Percentiles rank a stretch among this genome's conserved stretches.
These are phyloP conservation scores for Reticulascus tulasneorum DNA, from an alignment of 2,329 filamentous ascomycete species.

Conservation along the genomic window DNA sequence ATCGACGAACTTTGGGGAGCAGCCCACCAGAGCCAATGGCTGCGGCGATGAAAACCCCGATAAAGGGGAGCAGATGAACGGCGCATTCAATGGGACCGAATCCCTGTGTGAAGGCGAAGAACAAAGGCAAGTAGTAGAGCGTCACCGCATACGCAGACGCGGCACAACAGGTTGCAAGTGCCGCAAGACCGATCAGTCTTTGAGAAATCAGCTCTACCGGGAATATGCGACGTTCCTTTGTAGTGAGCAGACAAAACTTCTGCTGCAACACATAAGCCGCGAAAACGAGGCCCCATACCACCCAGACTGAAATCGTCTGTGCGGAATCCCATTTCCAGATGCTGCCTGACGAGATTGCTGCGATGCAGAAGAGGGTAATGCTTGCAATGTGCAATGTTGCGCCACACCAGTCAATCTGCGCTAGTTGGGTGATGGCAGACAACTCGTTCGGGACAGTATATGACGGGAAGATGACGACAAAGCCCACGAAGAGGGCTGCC, in stretches of 20 bases:
- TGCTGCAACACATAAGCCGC: slow-evolving; percentile 45
- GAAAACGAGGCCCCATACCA: slow-evolving; percentile 39
- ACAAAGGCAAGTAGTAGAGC: slow-evolving; percentile 52
- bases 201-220: slow-evolving; percentile 36
- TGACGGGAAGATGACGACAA: slow-evolving; percentile 40
- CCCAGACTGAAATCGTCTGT: slow-evolving; percentile 41
- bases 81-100: slow-evolving; percentile 36
- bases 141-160: slow-evolving; percentile 33
- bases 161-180: slow-evolving; percentile 31
- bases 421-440: slow-evolving; percentile 14
- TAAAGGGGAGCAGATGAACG: slow-evolving; percentile 38
- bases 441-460: slow-evolving; percentile 18
- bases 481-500: slow-evolving; percentile 33
- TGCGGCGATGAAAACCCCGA: slow-evolving; percentile 31
- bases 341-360: slow-evolving; percentile 46
- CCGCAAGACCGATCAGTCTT: slow-evolving; percentile 36
- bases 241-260: slow-evolving; percentile 39
- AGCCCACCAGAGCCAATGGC: slow-evolving; percentile 31
- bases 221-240: slow-evolving; percentile 35
- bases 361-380: slow-evolving; percentile 39
- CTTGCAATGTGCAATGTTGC: slow-evolving; percentile 21
- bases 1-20: slow-evolving; percentile 33
- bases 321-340: slow-evolving; percentile 44
- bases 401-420: slow-evolving; percentile 26
- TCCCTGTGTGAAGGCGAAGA: slow-evolving; percentile 47